Base-by-base conservation (phyloP, 106 monocot species). In the Dioscorea alata region DNA sequence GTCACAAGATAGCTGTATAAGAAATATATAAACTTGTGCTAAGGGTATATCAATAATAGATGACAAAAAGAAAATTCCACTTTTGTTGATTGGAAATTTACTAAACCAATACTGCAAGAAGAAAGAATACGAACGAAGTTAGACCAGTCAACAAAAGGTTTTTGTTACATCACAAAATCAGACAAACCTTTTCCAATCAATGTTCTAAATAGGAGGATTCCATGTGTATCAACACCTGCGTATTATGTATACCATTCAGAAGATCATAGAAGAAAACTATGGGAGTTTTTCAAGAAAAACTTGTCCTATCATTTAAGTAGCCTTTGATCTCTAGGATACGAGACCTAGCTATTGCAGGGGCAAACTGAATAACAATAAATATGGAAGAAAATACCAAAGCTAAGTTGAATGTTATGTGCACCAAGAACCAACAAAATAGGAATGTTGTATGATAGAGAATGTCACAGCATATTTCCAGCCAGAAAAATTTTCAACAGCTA, bases 281-380 rank as follows among this genome's bases (percentile, higher is more conserved):
- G 5, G 12, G 33, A 50, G 48, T n/a, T 32, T 17, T 8, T 61
- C 72, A 56, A 63, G 24, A 14, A 63, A 59, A 34, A 14, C 6
- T 68, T 8, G 20, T 18, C 77, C 67, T 78, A 96, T 91, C 97
- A 81, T 97, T 97, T 73, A 97, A 77, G 76, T 97, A 97, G 42
- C 97, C 97, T 77, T 97, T 97, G 48, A 97, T 97, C 64, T 97
- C 97, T 48, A 92, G 97, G 71, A 97, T 97, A 85, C 97, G 92
- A 80, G 97, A 97, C 61, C 97, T 92, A 34, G 92, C 92, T 61
- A 92, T 92, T 76, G 97, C 97, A 71, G 97, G 97, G 35, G 97
- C 97, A 79, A 97, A 97, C 33, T 87, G 78, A 64, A 92, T 97
- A 57, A 97, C 72, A 21, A 92, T 92, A 72, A 69, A 83, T 18